phyloP scores from a whole-genome alignment of 2,329 filamentous ascomycete species.

The Alternaria sp. region DNA sequence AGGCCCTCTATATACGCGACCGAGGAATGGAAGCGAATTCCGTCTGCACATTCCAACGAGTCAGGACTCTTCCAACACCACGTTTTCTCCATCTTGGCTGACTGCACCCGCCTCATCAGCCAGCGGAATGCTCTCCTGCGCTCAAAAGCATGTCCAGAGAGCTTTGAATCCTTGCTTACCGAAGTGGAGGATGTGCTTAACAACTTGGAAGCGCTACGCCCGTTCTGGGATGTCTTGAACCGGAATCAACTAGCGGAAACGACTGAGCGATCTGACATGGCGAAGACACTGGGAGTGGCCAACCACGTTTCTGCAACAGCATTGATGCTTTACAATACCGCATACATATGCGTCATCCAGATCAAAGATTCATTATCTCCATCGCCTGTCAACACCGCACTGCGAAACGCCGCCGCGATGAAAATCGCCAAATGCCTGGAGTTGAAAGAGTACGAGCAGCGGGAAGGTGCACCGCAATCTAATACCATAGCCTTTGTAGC shows the following conservation, averaged over 20 bases:
- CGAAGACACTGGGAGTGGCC: conserved; percentile 20
- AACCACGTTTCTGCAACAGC: conserved; percentile 29
- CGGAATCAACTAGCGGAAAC: conserved; percentile 8
- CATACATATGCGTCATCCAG: conserved; percentile 27
- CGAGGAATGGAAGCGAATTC: conserved; percentile 34
- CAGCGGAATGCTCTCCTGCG: conserved; percentile 13
- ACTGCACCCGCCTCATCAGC: conserved; percentile 28
- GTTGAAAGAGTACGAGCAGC: conserved; percentile 22
- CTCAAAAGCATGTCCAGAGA: neutral
- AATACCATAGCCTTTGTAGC: conserved; percentile 36
- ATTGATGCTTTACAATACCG: conserved; percentile 35
- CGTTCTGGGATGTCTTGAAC: conserved; percentile 24
- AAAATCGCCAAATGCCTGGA: conserved; percentile 30
- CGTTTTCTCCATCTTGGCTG: conserved; percentile 31
- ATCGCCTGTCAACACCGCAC: conserved; percentile 13
- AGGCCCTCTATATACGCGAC: conserved; percentile 26
- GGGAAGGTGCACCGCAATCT: conserved; percentile 13
- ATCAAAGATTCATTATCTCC: conserved; percentile 27
- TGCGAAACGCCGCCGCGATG: conserved; percentile 26
- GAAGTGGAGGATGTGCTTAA: conserved; percentile 10
- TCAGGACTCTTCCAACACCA: conserved; percentile 23
- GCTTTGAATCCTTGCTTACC: conserved; percentile 9
- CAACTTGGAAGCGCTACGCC: conserved; percentile 14
- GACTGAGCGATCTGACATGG: conserved; percentile 6
- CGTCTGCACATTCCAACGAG: conserved; percentile 13